These are phyloP conservation scores for Phylloporus arenicola DNA, from an alignment of 768 basidiomycete genomes.

Conservation along the genomic window DNA sequence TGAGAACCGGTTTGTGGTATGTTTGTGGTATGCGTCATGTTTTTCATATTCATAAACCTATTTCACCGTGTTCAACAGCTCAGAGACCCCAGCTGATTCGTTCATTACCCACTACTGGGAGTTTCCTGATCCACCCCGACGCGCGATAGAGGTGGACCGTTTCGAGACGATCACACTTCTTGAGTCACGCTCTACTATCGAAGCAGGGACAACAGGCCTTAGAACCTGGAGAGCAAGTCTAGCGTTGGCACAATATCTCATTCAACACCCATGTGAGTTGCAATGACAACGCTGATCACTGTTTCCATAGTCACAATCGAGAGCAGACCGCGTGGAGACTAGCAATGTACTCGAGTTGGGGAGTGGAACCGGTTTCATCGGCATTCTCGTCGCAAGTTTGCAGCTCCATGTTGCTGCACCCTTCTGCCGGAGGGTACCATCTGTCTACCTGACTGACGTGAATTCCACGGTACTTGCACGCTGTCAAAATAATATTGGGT, in stretches of 20 bases:
- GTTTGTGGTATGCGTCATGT: slow-evolving; percentile 16
- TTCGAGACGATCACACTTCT: slow-evolving; percentile 52
- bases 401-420: slow-evolving; percentile 33
- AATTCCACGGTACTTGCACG: slow-evolving; percentile 57
- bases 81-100: slow-evolving; percentile 35
- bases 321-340: slow-evolving; percentile 9
- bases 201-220: slow-evolving; percentile 73
- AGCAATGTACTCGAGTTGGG: slow-evolving; percentile 67
- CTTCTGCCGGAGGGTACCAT: slow-evolving; percentile 4
- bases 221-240: slow-evolving; percentile 77
- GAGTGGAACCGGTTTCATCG: slow-evolving; percentile 72
- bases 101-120: slow-evolving; percentile 67
- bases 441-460: slow-evolving; percentile 57
- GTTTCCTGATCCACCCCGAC: not conserved
- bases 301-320: not conserved
- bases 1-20: slow-evolving; percentile 34
- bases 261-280: slow-evolving; percentile 48
- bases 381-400: slow-evolving; percentile 52
- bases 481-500: slow-evolving; percentile 53
- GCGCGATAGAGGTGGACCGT: not conserved
- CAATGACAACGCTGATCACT: not conserved
- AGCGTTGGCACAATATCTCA: slow-evolving; percentile 56
- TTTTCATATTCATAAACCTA: not conserved
- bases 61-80: slow-evolving; percentile 11
- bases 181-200: slow-evolving; percentile 70